These are phyloP conservation scores for Zygotorulaspora sp. DNA, from an alignment of 805 yeast species.

Conservation along the genomic window DNA sequence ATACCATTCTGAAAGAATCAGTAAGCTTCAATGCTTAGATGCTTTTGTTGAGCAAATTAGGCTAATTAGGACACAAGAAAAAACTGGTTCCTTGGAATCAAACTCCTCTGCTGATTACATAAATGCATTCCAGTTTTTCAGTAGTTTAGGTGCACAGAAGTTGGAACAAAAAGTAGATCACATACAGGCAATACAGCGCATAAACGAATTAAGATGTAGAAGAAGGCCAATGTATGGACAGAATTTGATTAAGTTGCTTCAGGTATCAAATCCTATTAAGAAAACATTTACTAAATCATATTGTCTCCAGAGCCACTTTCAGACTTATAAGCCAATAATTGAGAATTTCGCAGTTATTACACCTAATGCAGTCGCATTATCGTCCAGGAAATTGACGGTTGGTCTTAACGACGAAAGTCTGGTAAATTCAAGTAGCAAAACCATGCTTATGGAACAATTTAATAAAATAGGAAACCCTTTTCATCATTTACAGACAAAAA, in stretches of 20 bases:
- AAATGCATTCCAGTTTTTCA: conserved; percentile 55
- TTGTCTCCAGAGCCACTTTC: conserved; percentile 41
- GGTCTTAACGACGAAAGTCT: conserved; percentile 26
- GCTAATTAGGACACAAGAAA: conserved; percentile 35
- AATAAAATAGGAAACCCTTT: conserved; percentile 45
- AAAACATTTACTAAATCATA: conserved; percentile 27
- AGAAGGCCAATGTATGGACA: conserved; percentile 65
- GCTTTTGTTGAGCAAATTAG: conserved; percentile 43
- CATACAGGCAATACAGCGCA: conserved; percentile 52
- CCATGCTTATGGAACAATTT: conserved; percentile 10
- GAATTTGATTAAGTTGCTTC: conserved; percentile 46
- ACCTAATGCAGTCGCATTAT: conserved; percentile 76
- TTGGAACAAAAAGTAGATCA: conserved; percentile 50
- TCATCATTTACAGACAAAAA: conserved; percentile 78
- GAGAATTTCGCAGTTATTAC: conserved; percentile 83
- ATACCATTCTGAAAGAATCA: conserved; percentile 43
- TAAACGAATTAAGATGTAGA: conserved; percentile 62
- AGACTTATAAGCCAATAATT: conserved; percentile 45
- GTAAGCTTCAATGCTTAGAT: conserved; percentile 44
- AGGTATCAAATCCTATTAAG: conserved; percentile 32
- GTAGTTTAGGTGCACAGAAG: conserved; percentile 48
- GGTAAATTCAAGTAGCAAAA: conserved; percentile 31
- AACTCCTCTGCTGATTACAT: conserved; percentile 25
- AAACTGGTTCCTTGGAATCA: conserved; percentile 10
- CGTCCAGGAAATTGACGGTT: conserved; percentile 47